A percentile compares a stretch with the other conserved stretches of the same genome.
Conservation (phyloP, 371 early-diverging fungal species). For the Mortierella sp. region DNA sequence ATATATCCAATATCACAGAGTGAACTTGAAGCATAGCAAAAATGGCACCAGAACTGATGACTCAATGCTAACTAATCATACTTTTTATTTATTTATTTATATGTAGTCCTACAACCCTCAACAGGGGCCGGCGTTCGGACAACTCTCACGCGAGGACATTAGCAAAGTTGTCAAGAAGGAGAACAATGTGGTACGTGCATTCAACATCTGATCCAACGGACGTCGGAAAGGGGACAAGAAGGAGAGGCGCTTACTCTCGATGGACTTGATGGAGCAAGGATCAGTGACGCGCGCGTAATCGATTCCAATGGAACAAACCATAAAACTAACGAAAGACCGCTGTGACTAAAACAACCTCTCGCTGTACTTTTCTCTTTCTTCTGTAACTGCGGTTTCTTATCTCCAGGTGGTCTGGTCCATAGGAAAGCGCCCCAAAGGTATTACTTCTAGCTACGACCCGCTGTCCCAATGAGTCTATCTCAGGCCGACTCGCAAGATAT, state of each 20-base stretch:
- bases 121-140: slow-evolving; percentile 66
- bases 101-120: slow-evolving; percentile 50
- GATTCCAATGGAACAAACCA: slow-evolving; percentile 8
- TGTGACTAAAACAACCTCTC: background rate
- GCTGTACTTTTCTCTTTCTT: slow-evolving; percentile 1
- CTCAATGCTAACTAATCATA: background rate
- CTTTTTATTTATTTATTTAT: background rate
- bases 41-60: background rate
- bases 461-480: background rate
- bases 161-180: slow-evolving; percentile 67
- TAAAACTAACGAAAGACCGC: background rate
- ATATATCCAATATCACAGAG: background rate
- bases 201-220: background rate
- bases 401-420: slow-evolving; percentile 41
- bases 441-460: background rate
- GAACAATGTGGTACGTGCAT: slow-evolving; percentile 42
- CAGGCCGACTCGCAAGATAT: background rate
- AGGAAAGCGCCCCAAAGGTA: slow-evolving; percentile 46
- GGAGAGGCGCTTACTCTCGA: background rate
- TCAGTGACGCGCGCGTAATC: background rate
- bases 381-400: slow-evolving; percentile 9
- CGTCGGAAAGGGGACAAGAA: background rate
- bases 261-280: slow-evolving; percentile 21
- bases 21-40: background rate
- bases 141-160: slow-evolving; percentile 73